Evolutionary conservation across 257 asterid genomes (phyloP).

Genomic region (Lantana camara): DNA sequence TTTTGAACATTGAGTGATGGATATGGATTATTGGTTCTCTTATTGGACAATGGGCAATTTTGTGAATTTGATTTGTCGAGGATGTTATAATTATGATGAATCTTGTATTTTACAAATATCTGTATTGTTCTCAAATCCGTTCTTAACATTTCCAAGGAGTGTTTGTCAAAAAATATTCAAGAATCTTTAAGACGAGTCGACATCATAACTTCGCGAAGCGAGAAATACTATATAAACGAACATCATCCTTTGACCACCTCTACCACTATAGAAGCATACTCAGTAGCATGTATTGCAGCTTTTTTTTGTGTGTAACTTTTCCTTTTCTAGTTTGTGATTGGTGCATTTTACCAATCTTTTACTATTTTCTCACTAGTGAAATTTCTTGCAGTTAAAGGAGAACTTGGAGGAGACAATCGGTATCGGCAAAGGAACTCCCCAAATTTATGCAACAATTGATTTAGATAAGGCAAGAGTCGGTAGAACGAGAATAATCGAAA

Average conservation of each 20-base stretch:
- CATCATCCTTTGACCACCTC: too few species aligned
- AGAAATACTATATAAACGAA: neutral
- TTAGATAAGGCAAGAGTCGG: conserved; percentile 91
- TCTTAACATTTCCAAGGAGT: neutral
- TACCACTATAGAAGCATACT: neutral
- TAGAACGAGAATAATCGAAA: conserved; percentile 63
- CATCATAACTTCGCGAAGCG: too few species aligned
- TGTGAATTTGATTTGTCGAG: too few species aligned
- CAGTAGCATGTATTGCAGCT: neutral
- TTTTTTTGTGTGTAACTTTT: neutral
- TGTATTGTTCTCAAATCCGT: neutral
- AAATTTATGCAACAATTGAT: conserved; percentile 78
- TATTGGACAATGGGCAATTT: neutral
- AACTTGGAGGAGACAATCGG: conserved; percentile 82
- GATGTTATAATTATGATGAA: too few species aligned
- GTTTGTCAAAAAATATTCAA: neutral
- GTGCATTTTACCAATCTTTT: conserved; percentile 3
- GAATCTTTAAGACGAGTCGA: neutral
- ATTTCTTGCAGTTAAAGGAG: conserved; percentile 51
- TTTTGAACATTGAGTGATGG: too few species aligned
- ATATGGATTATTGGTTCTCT: neutral
- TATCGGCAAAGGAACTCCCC: conserved; percentile 76
- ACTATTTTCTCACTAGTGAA: conserved; percentile 16
- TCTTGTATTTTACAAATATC: too few species aligned
- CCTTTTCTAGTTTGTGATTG: neutral